A percentile compares a stretch with the other conserved stretches of the same genome.
phyloP scores from a whole-genome alignment of 1,284 basidiomycete species.

The Prillingera fragicola region DNA sequence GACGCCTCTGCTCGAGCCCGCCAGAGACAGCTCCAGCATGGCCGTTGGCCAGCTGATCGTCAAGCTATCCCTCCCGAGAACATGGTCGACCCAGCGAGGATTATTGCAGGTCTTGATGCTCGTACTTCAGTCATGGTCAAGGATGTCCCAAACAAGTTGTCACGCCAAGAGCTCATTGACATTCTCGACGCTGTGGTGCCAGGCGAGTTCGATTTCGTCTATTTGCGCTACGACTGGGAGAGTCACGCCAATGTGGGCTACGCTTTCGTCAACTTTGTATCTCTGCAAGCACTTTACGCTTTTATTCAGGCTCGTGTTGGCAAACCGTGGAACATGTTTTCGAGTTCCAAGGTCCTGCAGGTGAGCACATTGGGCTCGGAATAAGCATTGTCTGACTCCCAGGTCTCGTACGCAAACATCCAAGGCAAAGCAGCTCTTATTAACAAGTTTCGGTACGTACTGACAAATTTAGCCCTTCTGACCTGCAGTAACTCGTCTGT shows the following conservation, averaged over 20 bases:
- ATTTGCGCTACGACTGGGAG: slow-evolving; percentile 47
- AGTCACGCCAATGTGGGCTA: slow-evolving; percentile 48
- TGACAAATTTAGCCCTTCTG: neutral
- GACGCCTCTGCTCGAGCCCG: slow-evolving; percentile 25
- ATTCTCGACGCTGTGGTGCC: slow-evolving; percentile 45
- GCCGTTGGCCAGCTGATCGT: slow-evolving; percentile 18
- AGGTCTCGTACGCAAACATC: slow-evolving; percentile 47
- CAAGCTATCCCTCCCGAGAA: slow-evolving; percentile 38
- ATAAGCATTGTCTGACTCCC: too few relatives aligned
- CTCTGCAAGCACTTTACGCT: slow-evolving; percentile 27
- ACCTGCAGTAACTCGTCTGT: slow-evolving; percentile 41
- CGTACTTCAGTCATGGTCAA: slow-evolving; percentile 49
- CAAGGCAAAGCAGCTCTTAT: slow-evolving; percentile 45
- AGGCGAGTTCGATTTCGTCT: slow-evolving; percentile 45
- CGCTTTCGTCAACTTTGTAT: slow-evolving; percentile 47
- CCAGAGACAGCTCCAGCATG: slow-evolving; percentile 13
- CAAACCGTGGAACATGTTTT: slow-evolving; percentile 46
- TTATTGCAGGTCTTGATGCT: slow-evolving; percentile 32
- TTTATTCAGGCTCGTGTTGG: slow-evolving; percentile 41
- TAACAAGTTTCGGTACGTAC: slow-evolving; percentile 43
- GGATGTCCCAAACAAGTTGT: slow-evolving; percentile 49
- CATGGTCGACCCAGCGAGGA: slow-evolving; percentile 34
- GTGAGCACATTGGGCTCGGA: slow-evolving; percentile 17
- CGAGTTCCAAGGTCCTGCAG: slow-evolving; percentile 47
- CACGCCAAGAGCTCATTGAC: slow-evolving; percentile 42